phyloP scores from a whole-genome alignment of 352 stramenopile species.

The Globisporangium paroecandrum region DNA sequence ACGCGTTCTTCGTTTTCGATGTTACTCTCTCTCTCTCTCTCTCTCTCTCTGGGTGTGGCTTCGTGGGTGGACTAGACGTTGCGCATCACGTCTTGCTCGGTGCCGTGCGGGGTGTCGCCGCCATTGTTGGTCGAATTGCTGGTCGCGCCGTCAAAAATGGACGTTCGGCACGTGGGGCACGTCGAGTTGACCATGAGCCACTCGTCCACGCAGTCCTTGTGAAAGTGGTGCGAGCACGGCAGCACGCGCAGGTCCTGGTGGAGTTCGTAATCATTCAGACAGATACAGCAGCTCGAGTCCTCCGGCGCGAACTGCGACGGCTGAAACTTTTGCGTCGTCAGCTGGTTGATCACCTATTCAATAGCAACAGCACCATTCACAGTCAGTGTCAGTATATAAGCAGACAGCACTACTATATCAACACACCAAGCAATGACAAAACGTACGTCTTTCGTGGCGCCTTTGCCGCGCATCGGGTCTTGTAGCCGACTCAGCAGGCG shows the following conservation, averaged over 20 bases:
- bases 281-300: constrained; percentile 91
- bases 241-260: constrained; percentile 91
- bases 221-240: constrained; percentile 95
- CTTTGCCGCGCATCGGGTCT: constrained; percentile 85
- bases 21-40: neutral
- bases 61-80: constrained; percentile 30
- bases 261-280: constrained; percentile 83
- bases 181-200: constrained; percentile 88
- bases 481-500: constrained; percentile 88
- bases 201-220: constrained; percentile 89
- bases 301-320: constrained; percentile 64
- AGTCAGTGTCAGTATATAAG: neutral
- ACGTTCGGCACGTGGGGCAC: constrained; percentile 85
- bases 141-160: constrained; percentile 47
- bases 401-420: neutral
- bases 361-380: neutral
- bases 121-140: constrained; percentile 15
- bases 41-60: neutral
- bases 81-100: constrained; percentile 59
- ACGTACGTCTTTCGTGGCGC: constrained; percentile 69
- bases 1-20: constrained; percentile 1
- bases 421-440: neutral
- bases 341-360: constrained; percentile 58
- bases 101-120: constrained; percentile 23
- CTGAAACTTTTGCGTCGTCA: constrained; percentile 58